Evolutionary conservation across 345 rosid species (phyloP).

Genomic region (Camelina neglecta): DNA sequence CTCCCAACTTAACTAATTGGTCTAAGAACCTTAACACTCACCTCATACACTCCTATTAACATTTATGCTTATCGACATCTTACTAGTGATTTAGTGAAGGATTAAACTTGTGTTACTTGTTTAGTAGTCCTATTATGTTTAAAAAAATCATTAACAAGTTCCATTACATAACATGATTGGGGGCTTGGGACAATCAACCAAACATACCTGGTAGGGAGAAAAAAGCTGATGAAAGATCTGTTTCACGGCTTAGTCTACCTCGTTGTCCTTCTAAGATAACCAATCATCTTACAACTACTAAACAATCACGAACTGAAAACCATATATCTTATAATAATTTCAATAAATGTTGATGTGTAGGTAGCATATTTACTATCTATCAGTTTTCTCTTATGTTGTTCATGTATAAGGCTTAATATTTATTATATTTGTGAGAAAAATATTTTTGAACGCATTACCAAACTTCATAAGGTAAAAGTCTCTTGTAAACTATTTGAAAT

Average conservation of each 20-base stretch:
- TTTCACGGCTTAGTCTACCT: slow-evolving; percentile 20
- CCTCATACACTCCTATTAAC: background rate
- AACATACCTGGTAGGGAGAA: slow-evolving; percentile 24
- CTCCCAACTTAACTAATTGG: background rate
- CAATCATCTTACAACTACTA: too few species aligned
- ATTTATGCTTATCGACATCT: background rate
- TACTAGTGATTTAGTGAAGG: background rate
- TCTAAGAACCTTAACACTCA: background rate
- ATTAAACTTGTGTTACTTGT: background rate
- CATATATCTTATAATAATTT: too few species aligned
- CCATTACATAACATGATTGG: background rate
- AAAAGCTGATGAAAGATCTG: slow-evolving; percentile 17
- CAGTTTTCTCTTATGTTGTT: too few species aligned
- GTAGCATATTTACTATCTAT: too few species aligned
- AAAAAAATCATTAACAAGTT: background rate
- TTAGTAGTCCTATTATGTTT: background rate
- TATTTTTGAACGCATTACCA: too few species aligned
- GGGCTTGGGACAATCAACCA: background rate
- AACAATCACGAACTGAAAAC: too few species aligned
- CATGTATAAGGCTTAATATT: too few species aligned
- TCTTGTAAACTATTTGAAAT: too few species aligned
- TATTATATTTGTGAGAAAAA: too few species aligned
- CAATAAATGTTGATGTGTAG: too few species aligned
- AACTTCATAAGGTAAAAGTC: too few species aligned
- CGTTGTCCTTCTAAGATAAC: slow-evolving; percentile 17